Evolutionary conservation across 2,329 filamentous ascomycete species (phyloP).

Genomic region (Septoria petroselini): DNA sequence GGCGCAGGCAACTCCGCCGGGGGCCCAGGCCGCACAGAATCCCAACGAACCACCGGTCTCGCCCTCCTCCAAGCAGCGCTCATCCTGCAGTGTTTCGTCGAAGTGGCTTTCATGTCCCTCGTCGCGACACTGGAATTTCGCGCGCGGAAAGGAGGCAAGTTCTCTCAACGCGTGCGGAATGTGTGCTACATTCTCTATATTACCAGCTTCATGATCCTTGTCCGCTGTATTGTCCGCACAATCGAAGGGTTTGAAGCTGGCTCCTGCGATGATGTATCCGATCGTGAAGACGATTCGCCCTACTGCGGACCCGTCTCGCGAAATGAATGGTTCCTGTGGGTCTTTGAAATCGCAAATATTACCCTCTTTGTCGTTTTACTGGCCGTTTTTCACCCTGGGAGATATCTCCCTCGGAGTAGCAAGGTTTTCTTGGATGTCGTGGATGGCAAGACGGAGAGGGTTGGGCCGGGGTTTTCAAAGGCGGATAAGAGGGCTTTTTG

Average conservation of each 20-base stretch:
- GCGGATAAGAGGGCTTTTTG: slow-evolving; percentile 29
- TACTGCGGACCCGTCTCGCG: slow-evolving; percentile 41
- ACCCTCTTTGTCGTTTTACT: slow-evolving; percentile 51
- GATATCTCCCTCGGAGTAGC: slow-evolving; percentile 49
- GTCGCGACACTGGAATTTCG: slow-evolving; percentile 45
- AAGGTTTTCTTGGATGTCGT: slow-evolving; percentile 49
- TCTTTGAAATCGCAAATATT: slow-evolving; percentile 55
- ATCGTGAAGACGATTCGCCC: slow-evolving; percentile 5
- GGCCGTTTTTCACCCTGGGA: slow-evolving; percentile 53
- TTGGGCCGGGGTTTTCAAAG: slow-evolving; percentile 33
- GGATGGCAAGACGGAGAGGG: slow-evolving; percentile 52
- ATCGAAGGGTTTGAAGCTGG: slow-evolving; percentile 47
- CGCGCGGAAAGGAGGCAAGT: slow-evolving; percentile 39
- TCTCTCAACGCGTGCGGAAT: slow-evolving; percentile 45
- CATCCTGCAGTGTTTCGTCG: slow-evolving; percentile 51
- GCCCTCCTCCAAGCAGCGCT: slow-evolving; percentile 51
- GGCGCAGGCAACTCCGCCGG: slow-evolving; percentile 50
- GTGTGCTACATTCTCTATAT: slow-evolving; percentile 50
- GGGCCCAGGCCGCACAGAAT: slow-evolving; percentile 40
- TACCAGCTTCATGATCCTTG: slow-evolving; percentile 48
- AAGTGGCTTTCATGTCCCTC: slow-evolving; percentile 50
- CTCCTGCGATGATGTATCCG: slow-evolving; percentile 22
- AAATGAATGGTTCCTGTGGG: slow-evolving; percentile 54
- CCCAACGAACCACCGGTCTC: slow-evolving; percentile 43
- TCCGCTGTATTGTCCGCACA: slow-evolving; percentile 53